phyloP scores from a whole-genome alignment of 768 basidiomycete genomes.

The Sarcodon sp. region DNA sequence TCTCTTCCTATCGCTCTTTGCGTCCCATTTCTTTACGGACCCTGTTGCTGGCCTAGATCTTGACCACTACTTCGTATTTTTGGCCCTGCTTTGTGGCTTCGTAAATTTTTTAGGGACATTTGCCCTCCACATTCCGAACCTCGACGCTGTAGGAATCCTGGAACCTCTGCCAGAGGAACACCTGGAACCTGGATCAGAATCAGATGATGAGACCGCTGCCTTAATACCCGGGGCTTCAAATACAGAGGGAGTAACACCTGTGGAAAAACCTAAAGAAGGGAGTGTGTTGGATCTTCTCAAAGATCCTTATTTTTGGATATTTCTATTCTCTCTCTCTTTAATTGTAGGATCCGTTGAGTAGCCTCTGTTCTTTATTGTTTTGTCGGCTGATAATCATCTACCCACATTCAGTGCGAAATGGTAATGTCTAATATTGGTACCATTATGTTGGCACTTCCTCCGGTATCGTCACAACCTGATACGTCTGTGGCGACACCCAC shows the following conservation, averaged over 20 bases:
- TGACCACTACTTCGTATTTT: slow-evolving; percentile 39
- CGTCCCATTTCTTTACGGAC: slow-evolving; percentile 46
- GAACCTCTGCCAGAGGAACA: neutral
- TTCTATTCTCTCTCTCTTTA: slow-evolving; percentile 36
- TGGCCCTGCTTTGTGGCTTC: slow-evolving; percentile 38
- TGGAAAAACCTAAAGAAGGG: slow-evolving; percentile 16
- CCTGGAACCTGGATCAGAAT: neutral
- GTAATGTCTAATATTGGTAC: slow-evolving; percentile 75
- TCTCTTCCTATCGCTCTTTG: slow-evolving; percentile 53
- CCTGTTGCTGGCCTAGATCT: slow-evolving; percentile 29
- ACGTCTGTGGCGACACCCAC: slow-evolving; percentile 10
- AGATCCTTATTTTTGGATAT: slow-evolving; percentile 52
- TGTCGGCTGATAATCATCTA: neutral
- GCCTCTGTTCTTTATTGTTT: neutral
- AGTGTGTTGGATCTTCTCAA: slow-evolving; percentile 30
- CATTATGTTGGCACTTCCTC: slow-evolving; percentile 53
- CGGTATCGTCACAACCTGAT: slow-evolving; percentile 8
- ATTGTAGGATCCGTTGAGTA: slow-evolving; percentile 61
- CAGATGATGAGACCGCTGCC: neutral
- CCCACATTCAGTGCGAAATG: slow-evolving; percentile 51
- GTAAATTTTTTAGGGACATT: slow-evolving; percentile 41
- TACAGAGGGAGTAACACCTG: slow-evolving; percentile 7
- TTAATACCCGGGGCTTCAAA: slow-evolving; percentile 7
- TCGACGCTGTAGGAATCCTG: slow-evolving; percentile 3
- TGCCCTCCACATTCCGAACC: slow-evolving; percentile 22